Base-by-base conservation (phyloP, 371 early-diverging fungal species). In the Amoeboaphelidium protococcarum region DNA sequence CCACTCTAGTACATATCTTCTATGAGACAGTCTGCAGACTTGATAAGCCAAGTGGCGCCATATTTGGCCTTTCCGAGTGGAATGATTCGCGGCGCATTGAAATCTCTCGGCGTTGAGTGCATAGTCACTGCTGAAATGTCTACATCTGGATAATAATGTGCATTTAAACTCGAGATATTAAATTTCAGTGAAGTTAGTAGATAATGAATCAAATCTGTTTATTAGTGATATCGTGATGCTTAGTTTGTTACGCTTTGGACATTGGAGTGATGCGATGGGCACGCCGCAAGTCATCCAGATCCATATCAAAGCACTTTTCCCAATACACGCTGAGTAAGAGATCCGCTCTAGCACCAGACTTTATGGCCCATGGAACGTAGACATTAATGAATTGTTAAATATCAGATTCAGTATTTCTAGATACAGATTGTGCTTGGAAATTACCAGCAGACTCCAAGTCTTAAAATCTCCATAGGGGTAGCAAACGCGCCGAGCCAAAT, bases 31-130 rank as follows among this genome's bases (percentile, higher is more conserved):
- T 68, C 69, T 2, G 70, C 71, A 0, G 85, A 82, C 45, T 76
- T 88, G 21, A 72, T 80, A n/a, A 71, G 73, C 47, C 66, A 71
- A 41, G 82, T 85, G 1, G 72, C 74, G 46, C 73, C 78, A 22
- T 83, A 80, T 61, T 68, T 86, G 12, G 84, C 87, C 72, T 80
- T 88, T 55, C 89, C 91, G 1, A 90, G 90, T 54, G 95, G 95
- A 2, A 71, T 94, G 27, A 76, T 94, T 40, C 74, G 91, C 24
- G 95, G 95, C 10, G 80, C 84, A 2, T 64, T 90, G 2, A 76
- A 82, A 2, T 82, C 79, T 57, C 63, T 89, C 24, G 92, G 95
- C 23, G 71, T 89, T 13, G 56, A 71, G n/a, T 74, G 77, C 46
- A 74, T 73, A 3, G 92, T 94, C 2, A 69, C 76, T 21, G 85